Evolutionary conservation across 345 rosid species (phyloP).

Genomic region (Melaleuca quinquenervia): DNA sequence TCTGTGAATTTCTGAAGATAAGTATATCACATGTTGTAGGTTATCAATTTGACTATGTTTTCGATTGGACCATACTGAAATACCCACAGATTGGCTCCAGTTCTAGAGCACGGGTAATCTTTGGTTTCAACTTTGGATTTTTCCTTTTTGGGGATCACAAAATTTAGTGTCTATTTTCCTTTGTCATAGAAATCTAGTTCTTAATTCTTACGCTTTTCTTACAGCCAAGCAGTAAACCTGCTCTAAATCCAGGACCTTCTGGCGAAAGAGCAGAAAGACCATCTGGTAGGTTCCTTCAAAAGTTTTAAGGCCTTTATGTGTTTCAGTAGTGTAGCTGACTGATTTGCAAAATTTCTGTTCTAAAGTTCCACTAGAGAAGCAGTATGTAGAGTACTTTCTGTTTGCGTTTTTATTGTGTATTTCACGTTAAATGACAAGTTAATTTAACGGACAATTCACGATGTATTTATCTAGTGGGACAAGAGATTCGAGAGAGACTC

Average conservation of each 20-base stretch:
- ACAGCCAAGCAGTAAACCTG: conserved; percentile 51
- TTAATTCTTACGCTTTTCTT: neutral
- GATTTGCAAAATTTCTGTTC: neutral
- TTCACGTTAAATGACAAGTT: neutral
- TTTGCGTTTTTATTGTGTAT: neutral
- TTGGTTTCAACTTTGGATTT: neutral
- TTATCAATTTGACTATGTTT: conserved; percentile 84
- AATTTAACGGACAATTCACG: neutral
- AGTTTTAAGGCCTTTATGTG: neutral
- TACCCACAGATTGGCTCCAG: conserved; percentile 77
- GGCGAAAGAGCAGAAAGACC: conserved; percentile 72
- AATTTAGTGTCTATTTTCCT: neutral
- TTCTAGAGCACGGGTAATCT: conserved; percentile 67
- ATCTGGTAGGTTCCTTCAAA: conserved; percentile 33
- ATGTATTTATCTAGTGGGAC: conserved; percentile 37
- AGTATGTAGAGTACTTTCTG: neutral
- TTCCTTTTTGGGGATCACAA: neutral
- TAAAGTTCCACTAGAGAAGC: neutral
- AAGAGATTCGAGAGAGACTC: conserved; percentile 69
- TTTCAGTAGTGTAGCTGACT: neutral
- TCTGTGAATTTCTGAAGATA: neutral
- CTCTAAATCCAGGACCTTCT: conserved; percentile 49
- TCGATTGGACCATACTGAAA: conserved; percentile 90
- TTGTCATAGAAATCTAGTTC: neutral
- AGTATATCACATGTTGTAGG: conserved; percentile 31